Percentiles rank a stretch among this genome's conserved stretches.
Evolutionary conservation across 176 grass and related monocot genomes (phyloP).

Genomic region (sorghum (Sorghum bicolor)): Sorghum_bicolor_NCBIv3 NC_012876.2:38619001-38619500

Average conservation of each 20-base stretch:
- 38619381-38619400: background rate
- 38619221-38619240: background rate
- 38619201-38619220: background rate
- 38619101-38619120: slow-evolving; percentile 47
- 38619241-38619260: background rate
- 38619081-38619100: no score
- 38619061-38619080: background rate
- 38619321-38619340: background rate
- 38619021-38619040: background rate
- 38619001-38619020: background rate
- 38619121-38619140: slow-evolving; percentile 71
- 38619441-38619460: background rate
- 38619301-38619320: background rate
- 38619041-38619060: background rate
- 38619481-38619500: background rate
- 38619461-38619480: background rate
- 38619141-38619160: slow-evolving; percentile 66
- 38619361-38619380: background rate
- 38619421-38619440: background rate
- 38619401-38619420: background rate
- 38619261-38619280: background rate
- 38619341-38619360: background rate
- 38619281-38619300: background rate
- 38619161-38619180: background rate
- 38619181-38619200: background rate